phyloP scores from a whole-genome alignment of 2,329 filamentous ascomycete species.

The Paracoccidioides brasiliensis region DNA sequence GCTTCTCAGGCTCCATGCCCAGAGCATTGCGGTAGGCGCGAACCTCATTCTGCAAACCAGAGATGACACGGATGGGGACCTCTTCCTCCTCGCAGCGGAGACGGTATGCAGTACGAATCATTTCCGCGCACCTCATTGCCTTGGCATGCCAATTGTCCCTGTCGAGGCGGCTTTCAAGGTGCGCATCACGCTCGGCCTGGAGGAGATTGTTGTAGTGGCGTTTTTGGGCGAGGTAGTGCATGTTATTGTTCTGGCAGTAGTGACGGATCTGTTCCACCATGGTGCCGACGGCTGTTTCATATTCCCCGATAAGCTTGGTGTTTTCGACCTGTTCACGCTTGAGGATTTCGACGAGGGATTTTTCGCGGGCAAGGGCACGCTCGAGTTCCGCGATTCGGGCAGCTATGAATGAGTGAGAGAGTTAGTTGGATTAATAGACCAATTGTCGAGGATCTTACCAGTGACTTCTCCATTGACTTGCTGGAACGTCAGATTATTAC shows the following conservation, averaged over 20 bases:
- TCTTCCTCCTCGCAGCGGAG: conserved; percentile 38
- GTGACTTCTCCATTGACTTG: conserved; percentile 33
- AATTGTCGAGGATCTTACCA: conserved; percentile 17
- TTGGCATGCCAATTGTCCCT: conserved; percentile 38
- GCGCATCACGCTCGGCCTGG: conserved; percentile 38
- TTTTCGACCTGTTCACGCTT: conserved; percentile 37
- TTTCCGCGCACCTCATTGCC: conserved; percentile 35
- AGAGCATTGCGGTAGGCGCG: conserved; percentile 35
- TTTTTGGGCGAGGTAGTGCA: conserved; percentile 34
- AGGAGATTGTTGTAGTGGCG: conserved; percentile 38
- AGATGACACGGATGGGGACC: conserved; percentile 30
- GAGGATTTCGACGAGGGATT: conserved; percentile 29
- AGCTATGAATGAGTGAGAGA: conserved; percentile 17
- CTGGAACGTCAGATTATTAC: conserved; percentile 27
- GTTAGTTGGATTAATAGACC: not conserved
- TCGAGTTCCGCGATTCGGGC: conserved; percentile 38
- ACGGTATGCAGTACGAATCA: conserved; percentile 36
- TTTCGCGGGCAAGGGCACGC: conserved; percentile 34
- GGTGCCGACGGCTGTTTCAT: conserved; percentile 33
- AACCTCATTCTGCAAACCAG: conserved; percentile 37
- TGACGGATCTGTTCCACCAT: conserved; percentile 40
- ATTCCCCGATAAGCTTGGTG: conserved; percentile 35
- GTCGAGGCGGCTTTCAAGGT: conserved; percentile 36
- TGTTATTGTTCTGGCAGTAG: conserved; percentile 38
- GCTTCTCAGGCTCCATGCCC: conserved; percentile 36